These are phyloP conservation scores for Arachis stenosperma DNA, from an alignment of 306 rosid species.

Conservation along the genomic window DNA sequence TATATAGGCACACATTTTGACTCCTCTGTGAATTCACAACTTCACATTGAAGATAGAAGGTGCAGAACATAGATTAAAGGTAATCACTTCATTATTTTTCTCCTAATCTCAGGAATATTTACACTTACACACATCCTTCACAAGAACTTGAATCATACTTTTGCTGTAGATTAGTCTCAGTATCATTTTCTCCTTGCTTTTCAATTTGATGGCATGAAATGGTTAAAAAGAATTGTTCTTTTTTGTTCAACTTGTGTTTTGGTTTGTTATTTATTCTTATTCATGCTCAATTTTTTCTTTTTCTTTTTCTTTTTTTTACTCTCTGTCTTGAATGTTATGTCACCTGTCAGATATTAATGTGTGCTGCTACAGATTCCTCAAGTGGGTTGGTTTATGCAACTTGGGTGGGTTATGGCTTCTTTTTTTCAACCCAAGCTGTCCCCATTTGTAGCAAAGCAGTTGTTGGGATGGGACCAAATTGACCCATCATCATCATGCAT, in stretches of 20 bases:
- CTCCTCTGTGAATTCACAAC: no score
- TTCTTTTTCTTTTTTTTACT: no score
- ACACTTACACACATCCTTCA: no score
- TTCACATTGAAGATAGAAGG: no score
- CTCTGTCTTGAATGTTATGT: conserved; percentile 26
- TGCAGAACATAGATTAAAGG: conserved; percentile 39
- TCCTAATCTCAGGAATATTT: not conserved
- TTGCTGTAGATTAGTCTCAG: not conserved
- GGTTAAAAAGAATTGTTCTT: not conserved
- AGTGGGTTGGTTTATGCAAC: conserved; percentile 53
- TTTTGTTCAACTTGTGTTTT: conserved; percentile 8
- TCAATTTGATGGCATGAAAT: conserved; percentile 4
- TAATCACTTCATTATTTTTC: conserved; percentile 36
- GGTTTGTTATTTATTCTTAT: conserved; percentile 1
- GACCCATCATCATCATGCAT: conserved; percentile 66
- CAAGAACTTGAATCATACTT: not conserved
- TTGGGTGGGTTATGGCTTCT: conserved; percentile 65
- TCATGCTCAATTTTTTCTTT: not conserved
- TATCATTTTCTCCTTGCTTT: not conserved
- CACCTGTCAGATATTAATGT: conserved; percentile 71
- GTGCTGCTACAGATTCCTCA: conserved; percentile 53
- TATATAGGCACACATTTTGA: no score
- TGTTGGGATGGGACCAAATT: conserved; percentile 88
- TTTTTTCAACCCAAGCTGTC: conserved; percentile 75
- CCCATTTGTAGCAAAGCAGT: conserved; percentile 52